Evolutionary conservation across 495 filamentous ascomycete genomes (phyloP).

Genomic region (Penicillium lividum): DNA sequence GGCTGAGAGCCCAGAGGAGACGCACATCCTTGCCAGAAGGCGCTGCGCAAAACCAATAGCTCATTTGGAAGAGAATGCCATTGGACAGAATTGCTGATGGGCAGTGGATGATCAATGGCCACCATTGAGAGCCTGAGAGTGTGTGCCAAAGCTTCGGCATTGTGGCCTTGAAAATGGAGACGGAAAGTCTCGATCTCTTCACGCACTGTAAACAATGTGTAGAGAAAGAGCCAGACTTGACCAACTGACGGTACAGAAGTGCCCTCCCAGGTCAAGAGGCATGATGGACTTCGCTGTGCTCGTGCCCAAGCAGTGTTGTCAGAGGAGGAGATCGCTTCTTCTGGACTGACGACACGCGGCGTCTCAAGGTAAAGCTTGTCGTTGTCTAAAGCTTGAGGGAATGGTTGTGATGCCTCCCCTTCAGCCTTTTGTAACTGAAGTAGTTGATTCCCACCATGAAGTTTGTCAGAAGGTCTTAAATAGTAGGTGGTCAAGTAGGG

Average conservation of each 20-base stretch:
- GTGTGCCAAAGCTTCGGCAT: slow-evolving; percentile 12
- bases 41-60: slow-evolving; percentile 16
- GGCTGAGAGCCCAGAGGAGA: slow-evolving; percentile 58
- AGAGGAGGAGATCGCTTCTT: slow-evolving; percentile 12
- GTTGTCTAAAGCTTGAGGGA: slow-evolving; percentile 20
- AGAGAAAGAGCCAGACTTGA: slow-evolving; percentile 57
- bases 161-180: slow-evolving; percentile 12
- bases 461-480: slow-evolving; percentile 9
- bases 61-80: slow-evolving; percentile 12
- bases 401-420: slow-evolving; percentile 14
- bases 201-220: slow-evolving; percentile 42
- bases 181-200: slow-evolving; percentile 17
- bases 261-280: slow-evolving; percentile 27
- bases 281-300: slow-evolving; percentile 30
- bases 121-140: slow-evolving; percentile 18
- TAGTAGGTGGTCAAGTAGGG: slow-evolving; percentile 21
- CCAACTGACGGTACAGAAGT: slow-evolving; percentile 41
- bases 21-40: slow-evolving; percentile 65
- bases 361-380: slow-evolving; percentile 15
- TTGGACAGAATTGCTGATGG: slow-evolving; percentile 15
- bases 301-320: slow-evolving; percentile 43
- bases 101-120: slow-evolving; percentile 19
- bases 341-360: slow-evolving; percentile 2
- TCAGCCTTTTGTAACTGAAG: slow-evolving; percentile 10
- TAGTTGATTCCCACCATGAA: not conserved